Conservation (phyloP, 2,329 filamentous ascomycete genomes). For the Trichothecium sympodiale region DNA sequence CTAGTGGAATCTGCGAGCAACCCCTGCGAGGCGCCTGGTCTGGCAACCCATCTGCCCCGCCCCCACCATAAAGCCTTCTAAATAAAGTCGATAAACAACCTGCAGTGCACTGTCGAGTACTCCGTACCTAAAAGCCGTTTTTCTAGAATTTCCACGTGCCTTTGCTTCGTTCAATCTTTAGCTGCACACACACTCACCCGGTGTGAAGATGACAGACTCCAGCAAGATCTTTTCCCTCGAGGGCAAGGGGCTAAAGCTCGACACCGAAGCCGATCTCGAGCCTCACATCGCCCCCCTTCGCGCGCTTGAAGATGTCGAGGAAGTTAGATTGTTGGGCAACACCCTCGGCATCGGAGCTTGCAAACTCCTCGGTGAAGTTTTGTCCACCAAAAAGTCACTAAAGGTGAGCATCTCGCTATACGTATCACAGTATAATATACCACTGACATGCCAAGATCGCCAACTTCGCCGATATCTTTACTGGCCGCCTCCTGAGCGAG, state of each 20-base stretch:
- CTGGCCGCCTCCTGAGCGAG: slow-evolving; percentile 81
- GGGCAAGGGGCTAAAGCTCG: slow-evolving; percentile 84
- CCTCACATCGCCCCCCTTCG: slow-evolving; percentile 68
- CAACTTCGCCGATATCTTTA: slow-evolving; percentile 97
- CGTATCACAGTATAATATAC: too few relatives aligned
- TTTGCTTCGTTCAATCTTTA: slow-evolving; percentile 4
- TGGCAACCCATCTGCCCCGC: slow-evolving; percentile 15
- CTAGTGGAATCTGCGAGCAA: too few relatives aligned
- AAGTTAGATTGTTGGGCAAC: slow-evolving; percentile 81
- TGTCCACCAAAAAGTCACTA: slow-evolving; percentile 74
- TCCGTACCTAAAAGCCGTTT: neutral
- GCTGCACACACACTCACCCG: too few relatives aligned
- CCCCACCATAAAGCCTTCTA: slow-evolving; percentile 13
- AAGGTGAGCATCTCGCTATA: slow-evolving; percentile 38
- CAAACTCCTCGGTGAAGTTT: slow-evolving; percentile 70
- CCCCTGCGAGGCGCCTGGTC: neutral
- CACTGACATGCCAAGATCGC: slow-evolving; percentile 42
- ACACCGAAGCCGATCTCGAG: slow-evolving; percentile 78
- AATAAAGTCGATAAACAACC: neutral
- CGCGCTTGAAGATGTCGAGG: slow-evolving; percentile 64
- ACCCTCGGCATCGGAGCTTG: slow-evolving; percentile 85
- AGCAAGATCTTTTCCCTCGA: slow-evolving; percentile 77
- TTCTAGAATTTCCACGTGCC: slow-evolving; percentile 1
- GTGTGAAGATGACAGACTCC: slow-evolving; percentile 17
- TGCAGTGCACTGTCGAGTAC: neutral